These are phyloP conservation scores for Penicillium sp. DNA, from an alignment of 2,329 filamentous ascomycete genomes.

Conservation along the genomic window DNA sequence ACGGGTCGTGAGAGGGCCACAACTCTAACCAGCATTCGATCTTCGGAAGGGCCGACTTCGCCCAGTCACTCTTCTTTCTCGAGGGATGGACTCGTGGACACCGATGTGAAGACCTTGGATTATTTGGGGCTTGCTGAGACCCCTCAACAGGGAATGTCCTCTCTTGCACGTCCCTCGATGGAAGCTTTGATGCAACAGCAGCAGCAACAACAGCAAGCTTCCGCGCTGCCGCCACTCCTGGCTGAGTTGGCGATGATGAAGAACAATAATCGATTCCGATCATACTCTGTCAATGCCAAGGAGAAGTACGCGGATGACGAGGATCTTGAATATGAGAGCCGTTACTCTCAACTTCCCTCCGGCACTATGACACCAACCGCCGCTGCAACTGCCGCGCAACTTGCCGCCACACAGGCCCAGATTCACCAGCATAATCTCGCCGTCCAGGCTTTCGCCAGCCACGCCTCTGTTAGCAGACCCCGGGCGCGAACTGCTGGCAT, in stretches of 20 bases:
- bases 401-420: slow-evolving; percentile 61
- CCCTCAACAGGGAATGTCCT: slow-evolving; percentile 74
- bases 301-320: slow-evolving; percentile 94
- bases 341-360: slow-evolving; percentile 58
- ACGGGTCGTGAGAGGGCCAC: slow-evolving; percentile 77
- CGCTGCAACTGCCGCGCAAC: slow-evolving; percentile 57
- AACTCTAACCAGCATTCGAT: slow-evolving; percentile 86
- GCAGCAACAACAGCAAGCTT: slow-evolving; percentile 49
- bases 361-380: slow-evolving; percentile 61
- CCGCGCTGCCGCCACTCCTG: slow-evolving; percentile 62
- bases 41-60: slow-evolving; percentile 81
- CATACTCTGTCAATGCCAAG: slow-evolving; percentile 97
- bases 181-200: slow-evolving; percentile 53
- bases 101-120: slow-evolving; percentile 88
- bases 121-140: slow-evolving; percentile 95
- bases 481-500: slow-evolving; percentile 90
- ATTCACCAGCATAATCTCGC: slow-evolving; percentile 92
- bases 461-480: slow-evolving; percentile 77
- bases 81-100: slow-evolving; percentile 78
- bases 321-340: slow-evolving; percentile 69
- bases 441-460: slow-evolving; percentile 86
- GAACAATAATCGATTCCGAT: slow-evolving; percentile 85
- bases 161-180: slow-evolving; percentile 63
- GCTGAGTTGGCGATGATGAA: slow-evolving; percentile 74
- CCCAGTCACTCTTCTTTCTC: slow-evolving; percentile 85